phyloP scores from a whole-genome alignment of 164 flowering plant species.

The Warburgia ugandensis region DNA sequence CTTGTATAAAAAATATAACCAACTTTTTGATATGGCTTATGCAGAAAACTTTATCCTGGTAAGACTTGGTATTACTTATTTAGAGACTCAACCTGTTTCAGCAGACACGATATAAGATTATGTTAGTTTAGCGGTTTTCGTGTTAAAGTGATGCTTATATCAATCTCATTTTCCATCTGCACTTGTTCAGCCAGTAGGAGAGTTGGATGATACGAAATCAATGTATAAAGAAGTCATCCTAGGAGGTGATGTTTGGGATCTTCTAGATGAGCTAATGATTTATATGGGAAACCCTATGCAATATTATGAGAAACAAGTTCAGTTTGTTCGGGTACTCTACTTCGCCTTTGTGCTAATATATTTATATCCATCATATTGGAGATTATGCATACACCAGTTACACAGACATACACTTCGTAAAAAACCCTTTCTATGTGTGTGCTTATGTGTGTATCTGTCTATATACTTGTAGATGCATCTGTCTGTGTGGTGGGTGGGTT shows the following conservation, averaged over 20 bases:
- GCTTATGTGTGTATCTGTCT: too few species aligned
- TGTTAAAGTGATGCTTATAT: not conserved
- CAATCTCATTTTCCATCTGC: conserved; percentile 5
- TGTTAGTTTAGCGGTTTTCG: too few species aligned
- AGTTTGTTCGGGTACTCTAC: conserved; percentile 78
- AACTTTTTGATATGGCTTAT: conserved; percentile 83
- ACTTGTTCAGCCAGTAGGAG: conserved; percentile 68
- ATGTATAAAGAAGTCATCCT: conserved; percentile 86
- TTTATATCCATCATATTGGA: too few species aligned
- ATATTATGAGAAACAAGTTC: conserved; percentile 69
- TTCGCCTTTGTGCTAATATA: not conserved
- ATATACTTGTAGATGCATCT: too few species aligned
- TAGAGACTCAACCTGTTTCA: not conserved
- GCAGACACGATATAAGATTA: too few species aligned
- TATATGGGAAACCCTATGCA: conserved; percentile 96
- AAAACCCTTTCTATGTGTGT: too few species aligned
- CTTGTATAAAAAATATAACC: conserved; percentile 72
- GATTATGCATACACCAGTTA: too few species aligned
- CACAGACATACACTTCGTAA: too few species aligned
- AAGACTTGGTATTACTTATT: conserved; percentile 8
- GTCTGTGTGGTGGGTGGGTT: too few species aligned
- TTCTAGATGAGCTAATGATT: conserved; percentile 90
- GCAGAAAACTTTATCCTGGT: conserved; percentile 95
- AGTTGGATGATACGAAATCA: conserved; percentile 58
- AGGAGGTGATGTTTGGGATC: conserved; percentile 99